These are phyloP conservation scores for Backusella macrospora DNA, from an alignment of 192 early-diverging fungal genomes.

Conservation along the genomic window DNA sequence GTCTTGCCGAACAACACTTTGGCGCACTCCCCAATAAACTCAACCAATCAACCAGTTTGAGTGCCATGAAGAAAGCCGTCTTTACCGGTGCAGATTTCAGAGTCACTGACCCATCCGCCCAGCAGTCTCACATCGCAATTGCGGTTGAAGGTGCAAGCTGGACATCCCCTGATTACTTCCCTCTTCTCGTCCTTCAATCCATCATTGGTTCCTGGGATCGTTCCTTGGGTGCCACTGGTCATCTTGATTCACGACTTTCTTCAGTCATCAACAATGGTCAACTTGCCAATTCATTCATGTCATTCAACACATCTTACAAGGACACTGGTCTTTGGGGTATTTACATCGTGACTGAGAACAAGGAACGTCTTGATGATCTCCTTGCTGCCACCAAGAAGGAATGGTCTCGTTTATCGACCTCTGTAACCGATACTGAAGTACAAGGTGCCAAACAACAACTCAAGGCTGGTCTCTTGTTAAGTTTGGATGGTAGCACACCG, in stretches of 20 bases:
- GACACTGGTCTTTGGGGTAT: slow-evolving; percentile 98
- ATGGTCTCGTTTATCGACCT: slow-evolving; percentile 87
- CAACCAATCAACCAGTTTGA: slow-evolving; percentile 7
- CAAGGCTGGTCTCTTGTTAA: slow-evolving; percentile 89
- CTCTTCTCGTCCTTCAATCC: slow-evolving; percentile 92
- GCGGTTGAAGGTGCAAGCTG: slow-evolving; percentile 96
- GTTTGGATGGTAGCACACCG: slow-evolving; percentile 93
- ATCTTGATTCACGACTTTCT: slow-evolving; percentile 87
- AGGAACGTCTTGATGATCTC: slow-evolving; percentile 81
- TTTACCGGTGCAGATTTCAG: slow-evolving; percentile 93
- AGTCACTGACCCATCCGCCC: slow-evolving; percentile 73
- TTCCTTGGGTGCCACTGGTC: slow-evolving; percentile 84
- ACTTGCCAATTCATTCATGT: slow-evolving; percentile 98
- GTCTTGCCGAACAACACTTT: slow-evolving; percentile 94
- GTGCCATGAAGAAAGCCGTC: slow-evolving; percentile 61
- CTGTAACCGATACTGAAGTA: slow-evolving; percentile 87
- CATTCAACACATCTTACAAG: slow-evolving; percentile 98
- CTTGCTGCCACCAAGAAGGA: slow-evolving; percentile 89
- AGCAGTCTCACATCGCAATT: slow-evolving; percentile 94
- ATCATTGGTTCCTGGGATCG: slow-evolving; percentile 98
- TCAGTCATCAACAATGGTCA: slow-evolving; percentile 79
- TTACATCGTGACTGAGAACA: slow-evolving; percentile 88
- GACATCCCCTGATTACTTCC: slow-evolving; percentile 95
- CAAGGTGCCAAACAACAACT: slow-evolving; percentile 98
- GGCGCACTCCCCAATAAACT: slow-evolving; percentile 60